Conservation (phyloP, 2,329 filamentous ascomycete species). For the Saccharata proteae region DNA sequence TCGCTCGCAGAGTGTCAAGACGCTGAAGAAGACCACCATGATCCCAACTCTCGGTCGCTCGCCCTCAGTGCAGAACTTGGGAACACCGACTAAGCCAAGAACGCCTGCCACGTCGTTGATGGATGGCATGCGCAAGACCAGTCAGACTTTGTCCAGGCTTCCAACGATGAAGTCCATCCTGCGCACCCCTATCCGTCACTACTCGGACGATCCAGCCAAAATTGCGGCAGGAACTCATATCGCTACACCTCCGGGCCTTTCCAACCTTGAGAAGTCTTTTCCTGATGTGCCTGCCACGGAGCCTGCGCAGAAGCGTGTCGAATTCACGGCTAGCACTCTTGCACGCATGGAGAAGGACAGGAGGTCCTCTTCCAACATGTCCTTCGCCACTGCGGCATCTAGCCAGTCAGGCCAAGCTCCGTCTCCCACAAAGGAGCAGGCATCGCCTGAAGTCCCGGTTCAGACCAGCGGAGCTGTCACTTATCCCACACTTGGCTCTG, state of each 20-base stretch:
- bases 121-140: slow-evolving; percentile 25
- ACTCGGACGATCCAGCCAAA: slow-evolving; percentile 46
- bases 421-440: slow-evolving; percentile 12
- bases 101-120: slow-evolving; percentile 26
- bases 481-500: too few species aligned
- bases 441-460: slow-evolving; percentile 20
- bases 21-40: slow-evolving; percentile 34
- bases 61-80: slow-evolving; percentile 41
- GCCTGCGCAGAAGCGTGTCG: slow-evolving; percentile 65
- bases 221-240: slow-evolving; percentile 49
- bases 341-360: neutral
- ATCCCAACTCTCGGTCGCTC: slow-evolving; percentile 41
- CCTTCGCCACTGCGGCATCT: too few species aligned
- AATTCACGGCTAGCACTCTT: slow-evolving; percentile 59
- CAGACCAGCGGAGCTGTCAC: slow-evolving; percentile 20
- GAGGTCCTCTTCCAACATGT: slow-evolving; percentile 12
- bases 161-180: slow-evolving; percentile 50
- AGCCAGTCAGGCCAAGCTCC: too few species aligned
- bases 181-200: slow-evolving; percentile 46
- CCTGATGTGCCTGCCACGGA: slow-evolving; percentile 49
- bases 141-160: slow-evolving; percentile 37
- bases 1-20: slow-evolving; percentile 43
- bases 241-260: slow-evolving; percentile 25
- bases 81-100: slow-evolving; percentile 21
- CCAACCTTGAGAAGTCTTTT: slow-evolving; percentile 39